Evolutionary conservation across 805 yeast species (phyloP).

Genomic region (Scheffersomyces lignosus): DNA sequence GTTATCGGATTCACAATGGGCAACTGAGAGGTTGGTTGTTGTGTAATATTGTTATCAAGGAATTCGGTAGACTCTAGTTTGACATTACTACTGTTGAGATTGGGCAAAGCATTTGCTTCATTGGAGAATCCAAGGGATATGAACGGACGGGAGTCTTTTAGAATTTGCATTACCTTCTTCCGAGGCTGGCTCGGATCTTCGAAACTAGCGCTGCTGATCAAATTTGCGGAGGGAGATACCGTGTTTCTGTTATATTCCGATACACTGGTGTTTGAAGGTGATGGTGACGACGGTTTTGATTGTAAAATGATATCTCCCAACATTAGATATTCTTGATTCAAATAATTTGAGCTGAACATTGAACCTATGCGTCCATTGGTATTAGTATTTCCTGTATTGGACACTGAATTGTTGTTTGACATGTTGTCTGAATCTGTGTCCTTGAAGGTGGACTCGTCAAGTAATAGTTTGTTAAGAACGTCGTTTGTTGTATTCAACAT

Average conservation of each 20-base stretch:
- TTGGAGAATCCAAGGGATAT: slow-evolving; percentile 36
- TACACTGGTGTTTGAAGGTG: slow-evolving; percentile 31
- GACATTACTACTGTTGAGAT: not conserved
- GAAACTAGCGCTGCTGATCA: slow-evolving; percentile 7
- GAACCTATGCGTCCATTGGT: slow-evolving; percentile 2
- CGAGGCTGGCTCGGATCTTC: slow-evolving; percentile 4
- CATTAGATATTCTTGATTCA: slow-evolving; percentile 52
- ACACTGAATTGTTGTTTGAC: slow-evolving; percentile 4
- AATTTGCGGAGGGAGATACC: slow-evolving; percentile 1
- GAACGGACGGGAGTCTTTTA: slow-evolving; percentile 38
- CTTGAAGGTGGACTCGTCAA: slow-evolving; percentile 9
- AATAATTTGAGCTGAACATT: slow-evolving; percentile 42
- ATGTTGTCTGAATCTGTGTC: slow-evolving; percentile 12
- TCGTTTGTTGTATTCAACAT: slow-evolving; percentile 21
- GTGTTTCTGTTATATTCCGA: slow-evolving; percentile 10
- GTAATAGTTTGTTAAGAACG: slow-evolving; percentile 15
- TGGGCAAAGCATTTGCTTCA: slow-evolving; percentile 1
- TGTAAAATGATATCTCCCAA: slow-evolving; percentile 48
- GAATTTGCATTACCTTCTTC: slow-evolving; percentile 1
- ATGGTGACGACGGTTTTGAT: slow-evolving; percentile 42
- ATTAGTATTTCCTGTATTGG: slow-evolving; percentile 6
- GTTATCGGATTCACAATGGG: slow-evolving; percentile 3
- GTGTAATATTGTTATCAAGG: not conserved
- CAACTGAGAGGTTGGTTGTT: not conserved
- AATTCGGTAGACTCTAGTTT: not conserved